Evolutionary conservation across 2,329 filamentous ascomycete species (phyloP).

Genomic region (Cadophora malorum): DNA sequence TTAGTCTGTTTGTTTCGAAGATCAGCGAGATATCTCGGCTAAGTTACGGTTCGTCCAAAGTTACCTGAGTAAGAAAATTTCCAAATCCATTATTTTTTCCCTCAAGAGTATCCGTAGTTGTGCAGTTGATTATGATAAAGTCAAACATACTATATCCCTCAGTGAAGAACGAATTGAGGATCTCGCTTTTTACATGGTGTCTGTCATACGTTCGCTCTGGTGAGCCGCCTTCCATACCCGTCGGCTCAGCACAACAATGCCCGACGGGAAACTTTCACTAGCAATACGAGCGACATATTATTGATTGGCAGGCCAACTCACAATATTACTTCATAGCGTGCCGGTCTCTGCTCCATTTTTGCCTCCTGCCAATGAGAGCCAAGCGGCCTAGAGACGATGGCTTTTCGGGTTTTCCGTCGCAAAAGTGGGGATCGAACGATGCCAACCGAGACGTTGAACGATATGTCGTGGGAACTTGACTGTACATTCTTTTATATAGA

Average conservation of each 20-base stretch:
- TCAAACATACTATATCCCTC: too few species aligned
- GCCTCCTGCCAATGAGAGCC: slow-evolving; percentile 5
- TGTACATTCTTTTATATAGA: neutral
- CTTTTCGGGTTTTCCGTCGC: slow-evolving; percentile 14
- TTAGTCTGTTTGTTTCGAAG: too few species aligned
- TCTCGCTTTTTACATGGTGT: too few species aligned
- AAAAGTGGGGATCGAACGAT: slow-evolving; percentile 20
- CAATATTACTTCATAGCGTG: neutral
- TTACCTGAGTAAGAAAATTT: too few species aligned
- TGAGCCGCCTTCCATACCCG: neutral
- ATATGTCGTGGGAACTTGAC: neutral
- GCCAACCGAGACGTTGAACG: neutral
- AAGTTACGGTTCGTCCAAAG: too few species aligned
- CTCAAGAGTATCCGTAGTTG: too few species aligned
- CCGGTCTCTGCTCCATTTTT: neutral
- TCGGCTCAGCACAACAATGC: neutral
- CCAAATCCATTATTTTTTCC: too few species aligned
- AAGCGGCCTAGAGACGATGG: neutral
- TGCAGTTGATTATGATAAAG: too few species aligned
- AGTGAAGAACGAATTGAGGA: too few species aligned
- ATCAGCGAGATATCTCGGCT: too few species aligned
- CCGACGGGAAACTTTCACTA: neutral
- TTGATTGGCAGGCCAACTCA: neutral
- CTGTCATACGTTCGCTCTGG: too few species aligned
- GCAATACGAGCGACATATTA: neutral